Conservation (phyloP, 768 basidiomycete genomes). For the Tephrocybe rancida region DNA sequence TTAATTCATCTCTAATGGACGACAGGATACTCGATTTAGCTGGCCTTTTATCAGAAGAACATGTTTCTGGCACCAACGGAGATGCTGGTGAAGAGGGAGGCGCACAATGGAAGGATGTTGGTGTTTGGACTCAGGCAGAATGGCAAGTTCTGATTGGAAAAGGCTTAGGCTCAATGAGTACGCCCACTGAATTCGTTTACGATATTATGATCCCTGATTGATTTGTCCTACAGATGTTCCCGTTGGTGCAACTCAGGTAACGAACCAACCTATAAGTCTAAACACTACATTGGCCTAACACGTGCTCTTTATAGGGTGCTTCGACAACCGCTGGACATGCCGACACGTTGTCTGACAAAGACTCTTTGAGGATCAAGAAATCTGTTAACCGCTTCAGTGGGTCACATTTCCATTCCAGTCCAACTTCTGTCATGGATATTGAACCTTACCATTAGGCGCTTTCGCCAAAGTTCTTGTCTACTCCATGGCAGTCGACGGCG, state of each 20-base stretch:
- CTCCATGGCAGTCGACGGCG: constrained; percentile 85
- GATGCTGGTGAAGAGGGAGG: constrained; percentile 55
- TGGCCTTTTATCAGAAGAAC: constrained; percentile 71
- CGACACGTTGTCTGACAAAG: constrained; percentile 59
- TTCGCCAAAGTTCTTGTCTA: constrained; percentile 87
- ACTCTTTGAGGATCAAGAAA: constrained; percentile 70
- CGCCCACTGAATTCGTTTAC: constrained; percentile 19
- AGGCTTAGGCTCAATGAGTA: constrained; percentile 80
- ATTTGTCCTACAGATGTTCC: constrained; percentile 56
- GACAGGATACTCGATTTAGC: constrained; percentile 75
- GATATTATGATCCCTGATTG: neutral
- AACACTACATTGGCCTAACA: neutral
- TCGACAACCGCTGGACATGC: constrained; percentile 72
- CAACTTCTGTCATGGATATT: constrained; percentile 3
- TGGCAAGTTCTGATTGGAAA: constrained; percentile 86
- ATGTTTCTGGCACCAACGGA: constrained; percentile 59
- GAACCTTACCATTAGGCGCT: constrained; percentile 48
- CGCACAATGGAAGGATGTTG: constrained; percentile 78
- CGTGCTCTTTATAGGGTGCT: constrained; percentile 44
- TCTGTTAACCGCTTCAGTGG: constrained; percentile 62
- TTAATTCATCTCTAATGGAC: constrained; percentile 74
- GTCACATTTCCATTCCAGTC: constrained; percentile 21
- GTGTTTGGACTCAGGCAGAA: constrained; percentile 85
- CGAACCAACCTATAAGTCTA: neutral
- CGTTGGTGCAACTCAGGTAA: constrained; percentile 68